Base-by-base conservation (phyloP, 768 basidiomycete species). In the Basidioascus undulatus region DNA sequence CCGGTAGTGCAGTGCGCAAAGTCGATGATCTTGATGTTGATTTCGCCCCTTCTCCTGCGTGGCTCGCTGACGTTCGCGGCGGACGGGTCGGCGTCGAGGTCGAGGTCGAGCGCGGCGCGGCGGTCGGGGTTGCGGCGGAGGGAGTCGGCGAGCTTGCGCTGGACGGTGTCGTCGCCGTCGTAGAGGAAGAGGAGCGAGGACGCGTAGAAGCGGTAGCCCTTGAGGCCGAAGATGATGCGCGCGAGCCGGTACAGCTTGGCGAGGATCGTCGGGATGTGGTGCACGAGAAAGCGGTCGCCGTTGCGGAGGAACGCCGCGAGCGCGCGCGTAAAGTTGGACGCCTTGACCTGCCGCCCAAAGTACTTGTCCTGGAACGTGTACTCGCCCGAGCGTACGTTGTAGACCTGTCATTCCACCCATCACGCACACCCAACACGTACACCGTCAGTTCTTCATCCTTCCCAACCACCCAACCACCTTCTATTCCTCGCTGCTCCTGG, bases 1-100 rank as follows among this genome's bases (percentile, higher is more conserved):
- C 92, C 92, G 2, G 87, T 94, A 8, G 86, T 94, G 39, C 92
- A 94, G 55, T 94, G 89, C 11, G 89, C 92, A 60, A 98, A 98
- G 59, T 98, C 92, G 41, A 98, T 92, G 39, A 98, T 73, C 27
- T 87, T 82, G 46, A 98, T 79, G 54, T 81, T 83, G 44, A 96
- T 70, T 55, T 92, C 89, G 25, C 92, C 92, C 15, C 42, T 40
- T 19, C 81, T 64, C 54, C 74, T 77, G 43, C 74, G 71, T 40
- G 70, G 70, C 55, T 86, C 81, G 51, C 77, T 80, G 43, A 21
- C 39, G 18, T 6, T 39, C 9, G 15, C 39, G 32, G 19, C 34
- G 18, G 12, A 15, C 3, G 35, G n/a, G n/a, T 42, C 35, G 6
- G 9, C 16, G 36, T 37, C 42, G 26, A 45, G 13, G n/a, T 38